Percentiles rank a stretch among this genome's conserved stretches.
phyloP scores from a whole-genome alignment of 2,329 filamentous ascomycete genomes.

The Beauveria caledonica region DNA sequence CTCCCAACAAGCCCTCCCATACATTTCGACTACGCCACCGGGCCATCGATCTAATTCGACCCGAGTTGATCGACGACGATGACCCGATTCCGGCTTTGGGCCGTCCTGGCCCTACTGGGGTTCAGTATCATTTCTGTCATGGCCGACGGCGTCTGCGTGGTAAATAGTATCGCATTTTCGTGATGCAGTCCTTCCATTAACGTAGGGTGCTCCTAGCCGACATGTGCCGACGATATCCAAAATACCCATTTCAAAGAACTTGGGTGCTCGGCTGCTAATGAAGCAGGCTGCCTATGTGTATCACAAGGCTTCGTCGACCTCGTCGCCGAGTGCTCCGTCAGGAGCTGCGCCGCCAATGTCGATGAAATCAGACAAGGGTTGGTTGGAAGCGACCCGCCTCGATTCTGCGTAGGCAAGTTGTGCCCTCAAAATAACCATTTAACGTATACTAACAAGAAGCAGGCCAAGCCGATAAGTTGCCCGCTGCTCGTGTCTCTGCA shows the following conservation, averaged over 20 bases:
- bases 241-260: slow-evolving; percentile 6
- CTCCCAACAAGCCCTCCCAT: neutral
- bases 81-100: neutral
- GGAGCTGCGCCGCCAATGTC: slow-evolving; percentile 18
- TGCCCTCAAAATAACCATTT: slow-evolving; percentile 15
- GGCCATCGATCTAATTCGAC: neutral
- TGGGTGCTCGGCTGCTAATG: slow-evolving; percentile 21
- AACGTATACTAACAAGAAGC: neutral
- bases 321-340: slow-evolving; percentile 32
- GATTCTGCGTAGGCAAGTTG: slow-evolving; percentile 10
- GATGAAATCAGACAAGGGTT: slow-evolving; percentile 17
- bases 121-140: neutral
- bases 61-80: neutral
- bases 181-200: neutral
- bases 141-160: neutral
- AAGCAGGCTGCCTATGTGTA: slow-evolving; percentile 33
- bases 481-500: neutral
- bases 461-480: neutral
- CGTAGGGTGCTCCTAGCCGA: slow-evolving; percentile 12
- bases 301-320: slow-evolving; percentile 26
- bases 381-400: neutral
- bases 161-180: neutral
- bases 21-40: neutral
- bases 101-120: neutral
- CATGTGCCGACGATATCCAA: slow-evolving; percentile 15